A percentile compares a stretch with the other conserved stretches of the same genome.
Evolutionary conservation across 768 basidiomycete genomes (phyloP).

Genomic region (Rhodotorula taiwanensis): DNA sequence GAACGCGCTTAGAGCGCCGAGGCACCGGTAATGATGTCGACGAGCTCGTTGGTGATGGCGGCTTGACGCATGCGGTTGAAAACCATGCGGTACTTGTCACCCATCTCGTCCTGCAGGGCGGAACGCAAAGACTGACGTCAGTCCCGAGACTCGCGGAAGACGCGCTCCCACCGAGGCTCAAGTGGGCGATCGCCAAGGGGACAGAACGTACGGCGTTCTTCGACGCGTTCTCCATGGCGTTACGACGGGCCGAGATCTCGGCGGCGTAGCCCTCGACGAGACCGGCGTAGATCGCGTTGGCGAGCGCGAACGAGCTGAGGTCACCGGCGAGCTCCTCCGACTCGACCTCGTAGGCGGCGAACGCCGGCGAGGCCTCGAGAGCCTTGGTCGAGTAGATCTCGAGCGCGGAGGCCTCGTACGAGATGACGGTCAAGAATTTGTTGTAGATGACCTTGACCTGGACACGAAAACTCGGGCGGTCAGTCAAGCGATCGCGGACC

Average conservation of each 20-base stretch:
- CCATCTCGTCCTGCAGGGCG: slow-evolving; percentile 35
- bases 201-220: slow-evolving; percentile 67
- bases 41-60: slow-evolving; percentile 56
- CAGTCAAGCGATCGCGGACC: too few species aligned
- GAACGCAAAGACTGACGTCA: too few species aligned
- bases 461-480: too few species aligned
- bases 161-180: too few species aligned
- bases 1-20: slow-evolving; percentile 32
- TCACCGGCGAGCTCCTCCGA: slow-evolving; percentile 93
- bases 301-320: slow-evolving; percentile 87
- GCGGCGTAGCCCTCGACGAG: slow-evolving; percentile 93
- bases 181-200: neutral
- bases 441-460: slow-evolving; percentile 50
- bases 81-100: slow-evolving; percentile 33
- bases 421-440: slow-evolving; percentile 75
- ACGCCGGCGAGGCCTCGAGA: slow-evolving; percentile 73
- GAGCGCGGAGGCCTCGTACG: slow-evolving; percentile 71
- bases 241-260: slow-evolving; percentile 64
- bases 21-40: slow-evolving; percentile 42
- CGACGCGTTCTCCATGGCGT: slow-evolving; percentile 99
- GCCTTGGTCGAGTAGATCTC: slow-evolving; percentile 75
- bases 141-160: too few species aligned
- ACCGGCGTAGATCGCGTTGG: slow-evolving; percentile 90
- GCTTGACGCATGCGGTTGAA: slow-evolving; percentile 42
- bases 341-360: slow-evolving; percentile 95